Evolutionary conservation across 78 protist genomes (phyloP), one percentile per base, ranked within the genome.

Genomic region (Protostelium mycophagum): DNA sequence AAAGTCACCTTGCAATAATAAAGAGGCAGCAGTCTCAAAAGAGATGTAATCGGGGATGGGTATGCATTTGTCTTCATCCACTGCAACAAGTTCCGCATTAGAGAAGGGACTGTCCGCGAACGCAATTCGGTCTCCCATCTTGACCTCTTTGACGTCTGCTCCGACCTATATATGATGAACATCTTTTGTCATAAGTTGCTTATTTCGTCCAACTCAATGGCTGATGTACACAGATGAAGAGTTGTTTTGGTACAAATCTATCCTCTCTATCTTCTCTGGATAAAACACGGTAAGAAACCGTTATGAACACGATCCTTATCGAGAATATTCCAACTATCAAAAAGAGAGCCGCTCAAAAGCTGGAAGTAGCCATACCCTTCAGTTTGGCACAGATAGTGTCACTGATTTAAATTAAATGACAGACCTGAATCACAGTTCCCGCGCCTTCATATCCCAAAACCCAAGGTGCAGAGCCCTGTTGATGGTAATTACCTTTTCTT

Each of bases 401-500:
- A n/a, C n/a, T n/a, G n/a, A n/a, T n/a, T n/a, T n/a, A n/a, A n/a
- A n/a, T n/a, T n/a, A n/a, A n/a, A n/a, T n/a, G n/a, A n/a, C n/a
- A n/a, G n/a, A 85, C 86, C 63, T 36, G 86, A 5, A 85, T 16
- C 29, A 37, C 16, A 5, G 86, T 85, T 37, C 86, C 86, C 16
- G 86, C 86, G 16, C 86, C 86, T 16, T 85, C 86, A 16, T 85
- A 85, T 35, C 86, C 86, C 16, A 36, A 35, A 25, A 85, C 16
- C 63, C 36, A 85, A 23, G 86, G 86, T 23, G 86, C 5, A 16
- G n/a, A 25, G 86, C 86, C 86, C 29, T 16, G 5, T 16, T 37
- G 86, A 16, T 85, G 86, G 16, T 85, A 85, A 16, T 85, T 85
- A 25, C 86, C 86, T 16, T 85, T 85, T 16, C 86, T 85, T 85